phyloP scores from a whole-genome alignment of 495 filamentous ascomycete species.

The Opeltia flavorubescens region DNA sequence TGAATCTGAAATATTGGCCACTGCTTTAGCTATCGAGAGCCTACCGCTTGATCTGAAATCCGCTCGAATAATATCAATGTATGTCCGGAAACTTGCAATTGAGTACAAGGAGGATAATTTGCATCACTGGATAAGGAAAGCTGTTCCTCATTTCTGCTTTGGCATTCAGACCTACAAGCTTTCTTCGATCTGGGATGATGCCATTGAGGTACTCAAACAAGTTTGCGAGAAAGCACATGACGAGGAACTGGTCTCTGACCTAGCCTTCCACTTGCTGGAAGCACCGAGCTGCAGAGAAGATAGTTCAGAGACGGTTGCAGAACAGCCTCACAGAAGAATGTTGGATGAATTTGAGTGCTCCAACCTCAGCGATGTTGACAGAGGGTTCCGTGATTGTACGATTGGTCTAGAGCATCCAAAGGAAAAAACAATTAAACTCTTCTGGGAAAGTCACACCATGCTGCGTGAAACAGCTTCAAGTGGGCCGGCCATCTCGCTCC shows the following conservation, averaged over 20 bases:
- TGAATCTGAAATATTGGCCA: constrained; percentile 27
- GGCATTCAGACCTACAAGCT: constrained; percentile 76
- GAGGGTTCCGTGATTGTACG: constrained; percentile 24
- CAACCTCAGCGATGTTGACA: constrained; percentile 48
- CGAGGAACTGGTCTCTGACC: constrained; percentile 55
- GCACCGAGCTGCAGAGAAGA: constrained; percentile 31
- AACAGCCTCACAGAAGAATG: not conserved
- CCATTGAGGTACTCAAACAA: constrained; percentile 55
- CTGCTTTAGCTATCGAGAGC: constrained; percentile 57
- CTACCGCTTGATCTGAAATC: constrained; percentile 64
- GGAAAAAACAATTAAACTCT: constrained; percentile 33
- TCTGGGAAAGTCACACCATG: constrained; percentile 33
- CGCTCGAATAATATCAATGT: constrained; percentile 61
- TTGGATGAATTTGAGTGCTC: constrained; percentile 60
- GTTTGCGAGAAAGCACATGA: constrained; percentile 56
- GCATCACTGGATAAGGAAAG: constrained; percentile 49
- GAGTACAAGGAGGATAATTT: constrained; percentile 39
- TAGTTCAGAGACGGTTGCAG: not conserved
- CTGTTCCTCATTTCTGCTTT: constrained; percentile 74
- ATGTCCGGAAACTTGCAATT: constrained; percentile 61
- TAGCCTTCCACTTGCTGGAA: constrained; percentile 72
- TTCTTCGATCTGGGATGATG: constrained; percentile 74
- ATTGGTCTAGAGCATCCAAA: constrained; percentile 25
- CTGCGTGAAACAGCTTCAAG: constrained; percentile 21
- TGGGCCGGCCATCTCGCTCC: constrained; percentile 54